Evolutionary conservation across 306 rosid genomes (phyloP).

Genomic region (barrel medic (Medicago truncatula)): DNA sequence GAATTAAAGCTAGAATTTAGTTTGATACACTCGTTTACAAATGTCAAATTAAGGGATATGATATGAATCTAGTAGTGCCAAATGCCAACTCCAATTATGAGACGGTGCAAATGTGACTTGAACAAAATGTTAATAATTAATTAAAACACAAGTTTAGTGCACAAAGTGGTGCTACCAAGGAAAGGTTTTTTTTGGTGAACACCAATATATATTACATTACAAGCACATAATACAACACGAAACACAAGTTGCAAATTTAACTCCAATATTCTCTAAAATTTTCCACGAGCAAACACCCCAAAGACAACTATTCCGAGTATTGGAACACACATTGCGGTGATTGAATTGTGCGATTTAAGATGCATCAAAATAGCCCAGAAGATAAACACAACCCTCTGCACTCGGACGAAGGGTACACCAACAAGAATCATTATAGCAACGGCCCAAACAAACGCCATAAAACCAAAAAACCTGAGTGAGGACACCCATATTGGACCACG

Average conservation of each 20-base stretch:
- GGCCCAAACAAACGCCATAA: not conserved
- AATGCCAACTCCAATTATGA: too few species aligned
- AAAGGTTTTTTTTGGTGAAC: too few species aligned
- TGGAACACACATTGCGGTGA: not conserved
- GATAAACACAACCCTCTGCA: not conserved
- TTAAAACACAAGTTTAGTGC: too few species aligned
- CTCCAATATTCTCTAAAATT: not conserved
- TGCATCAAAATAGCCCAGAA: conserved; percentile 1
- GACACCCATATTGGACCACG: not conserved
- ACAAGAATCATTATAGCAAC: not conserved
- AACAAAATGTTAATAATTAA: too few species aligned
- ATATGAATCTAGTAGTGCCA: too few species aligned
- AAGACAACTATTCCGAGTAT: not conserved
- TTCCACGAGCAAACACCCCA: not conserved
- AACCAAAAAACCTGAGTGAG: not conserved
- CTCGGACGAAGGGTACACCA: not conserved
- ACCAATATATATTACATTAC: not conserved
- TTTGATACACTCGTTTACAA: too few species aligned
- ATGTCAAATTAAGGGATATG: too few species aligned
- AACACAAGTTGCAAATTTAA: not conserved
- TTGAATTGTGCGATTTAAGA: too few species aligned
- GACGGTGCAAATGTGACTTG: too few species aligned
- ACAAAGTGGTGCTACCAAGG: too few species aligned
- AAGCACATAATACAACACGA: not conserved
- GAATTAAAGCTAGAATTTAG: too few species aligned